A percentile compares a stretch with the other conserved stretches of the same genome.
These are phyloP conservation scores for Macaranga tanarius DNA, from an alignment of 441 rosid genomes.

Conservation along the genomic window DNA sequence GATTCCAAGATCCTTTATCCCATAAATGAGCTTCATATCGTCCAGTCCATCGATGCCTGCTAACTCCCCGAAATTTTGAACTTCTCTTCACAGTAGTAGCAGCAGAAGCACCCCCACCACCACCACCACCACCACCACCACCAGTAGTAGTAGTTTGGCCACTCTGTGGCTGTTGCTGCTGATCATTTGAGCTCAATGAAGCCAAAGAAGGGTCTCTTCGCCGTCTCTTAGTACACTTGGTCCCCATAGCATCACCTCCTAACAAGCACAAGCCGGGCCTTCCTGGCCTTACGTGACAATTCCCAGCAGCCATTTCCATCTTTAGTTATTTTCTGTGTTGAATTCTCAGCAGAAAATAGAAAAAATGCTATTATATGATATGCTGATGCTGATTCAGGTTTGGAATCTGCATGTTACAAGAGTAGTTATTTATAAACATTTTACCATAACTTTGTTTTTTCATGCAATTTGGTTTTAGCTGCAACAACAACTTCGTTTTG, in stretches of 20 bases:
- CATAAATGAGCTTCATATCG: constrained; percentile 68
- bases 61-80: constrained; percentile 64
- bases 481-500: constrained; percentile 6
- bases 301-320: constrained; percentile 22
- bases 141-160: constrained; percentile 14
- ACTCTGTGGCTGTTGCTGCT: constrained; percentile 16
- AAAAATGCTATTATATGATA: background rate
- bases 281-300: constrained; percentile 17
- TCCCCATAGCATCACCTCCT: constrained; percentile 22
- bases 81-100: constrained; percentile 58
- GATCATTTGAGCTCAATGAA: constrained; percentile 20
- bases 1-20: constrained; percentile 72
- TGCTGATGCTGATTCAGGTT: background rate
- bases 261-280: constrained; percentile 10
- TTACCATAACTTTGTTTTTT: background rate
- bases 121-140: constrained; percentile 11
- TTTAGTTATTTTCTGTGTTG: background rate
- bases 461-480: constrained; percentile 5
- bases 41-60: constrained; percentile 75
- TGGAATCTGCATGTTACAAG: background rate
- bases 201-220: constrained; percentile 28
- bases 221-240: constrained; percentile 35
- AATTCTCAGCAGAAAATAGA: background rate
- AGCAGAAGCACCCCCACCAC: constrained; percentile 23
- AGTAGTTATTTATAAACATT: background rate